phyloP scores from a whole-genome alignment of 1,139 yeast species.

The Hansenula sp. region DNA sequence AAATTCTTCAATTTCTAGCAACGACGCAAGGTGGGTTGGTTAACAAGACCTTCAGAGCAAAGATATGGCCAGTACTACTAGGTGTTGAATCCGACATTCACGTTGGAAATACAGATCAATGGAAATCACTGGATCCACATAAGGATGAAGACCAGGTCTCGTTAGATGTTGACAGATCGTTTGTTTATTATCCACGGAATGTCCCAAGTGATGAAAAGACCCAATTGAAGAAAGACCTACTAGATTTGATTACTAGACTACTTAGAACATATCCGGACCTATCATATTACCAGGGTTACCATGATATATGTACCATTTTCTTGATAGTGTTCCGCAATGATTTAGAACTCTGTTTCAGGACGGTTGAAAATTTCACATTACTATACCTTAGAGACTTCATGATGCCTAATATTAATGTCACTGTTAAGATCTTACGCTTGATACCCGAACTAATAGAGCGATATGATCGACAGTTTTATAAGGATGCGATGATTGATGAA shows the following conservation, averaged over 20 bases:
- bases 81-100: slow-evolving; percentile 15
- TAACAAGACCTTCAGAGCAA: slow-evolving; percentile 34
- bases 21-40: slow-evolving; percentile 49
- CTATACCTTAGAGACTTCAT: slow-evolving; percentile 78
- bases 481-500: slow-evolving; percentile 42
- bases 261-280: slow-evolving; percentile 59
- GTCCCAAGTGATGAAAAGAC: slow-evolving; percentile 20
- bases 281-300: slow-evolving; percentile 88
- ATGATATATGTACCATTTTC: slow-evolving; percentile 77
- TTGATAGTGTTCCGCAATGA: slow-evolving; percentile 47
- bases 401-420: slow-evolving; percentile 64
- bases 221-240: slow-evolving; percentile 37
- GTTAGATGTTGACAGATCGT: slow-evolving; percentile 75
- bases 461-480: slow-evolving; percentile 50
- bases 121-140: slow-evolving; percentile 37
- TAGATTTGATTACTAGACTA: slow-evolving; percentile 47
- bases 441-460: slow-evolving; percentile 57
- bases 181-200: slow-evolving; percentile 35
- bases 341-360: slow-evolving; percentile 31
- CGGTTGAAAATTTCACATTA: slow-evolving; percentile 58
- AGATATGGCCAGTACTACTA: slow-evolving; percentile 47
- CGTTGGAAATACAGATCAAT: slow-evolving; percentile 7
- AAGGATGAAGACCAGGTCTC: slow-evolving; percentile 75
- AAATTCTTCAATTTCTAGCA: slow-evolving; percentile 33
- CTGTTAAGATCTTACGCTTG: slow-evolving; percentile 60